These are phyloP conservation scores for Aspergillus terreus DNA, from an alignment of 2,329 filamentous ascomycete genomes.

Conservation along the genomic window DNA sequence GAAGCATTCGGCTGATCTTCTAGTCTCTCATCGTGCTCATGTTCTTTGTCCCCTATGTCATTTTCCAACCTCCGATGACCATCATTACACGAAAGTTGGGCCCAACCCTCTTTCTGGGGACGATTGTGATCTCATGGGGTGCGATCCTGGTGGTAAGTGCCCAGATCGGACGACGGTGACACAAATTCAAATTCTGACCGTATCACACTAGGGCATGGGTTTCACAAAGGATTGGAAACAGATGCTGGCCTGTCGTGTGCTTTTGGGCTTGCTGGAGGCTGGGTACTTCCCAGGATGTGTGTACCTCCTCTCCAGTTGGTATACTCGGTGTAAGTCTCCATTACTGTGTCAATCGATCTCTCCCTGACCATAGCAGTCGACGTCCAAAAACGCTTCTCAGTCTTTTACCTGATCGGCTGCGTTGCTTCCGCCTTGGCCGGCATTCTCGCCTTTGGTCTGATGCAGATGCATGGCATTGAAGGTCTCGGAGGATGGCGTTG, in stretches of 20 bases:
- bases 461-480: conserved; percentile 40
- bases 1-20: background rate
- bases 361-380: conserved; percentile 17
- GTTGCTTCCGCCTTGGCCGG: conserved; percentile 47
- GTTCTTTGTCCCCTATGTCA: conserved; percentile 29
- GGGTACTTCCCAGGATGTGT: conserved; percentile 68
- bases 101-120: conserved; percentile 21
- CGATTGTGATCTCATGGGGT: conserved; percentile 27
- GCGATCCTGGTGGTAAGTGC: conserved; percentile 23
- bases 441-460: conserved; percentile 43
- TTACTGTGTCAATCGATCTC: background rate
- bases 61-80: conserved; percentile 28
- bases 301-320: conserved; percentile 70
- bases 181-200: background rate
- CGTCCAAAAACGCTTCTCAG: conserved; percentile 32
- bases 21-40: conserved; percentile 28
- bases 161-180: background rate
- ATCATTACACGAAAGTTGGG: conserved; percentile 27
- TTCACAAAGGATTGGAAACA: conserved; percentile 26
- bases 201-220: conserved; percentile 19
- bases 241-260: conserved; percentile 19
- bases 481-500: conserved; percentile 49
- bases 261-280: conserved; percentile 26
- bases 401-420: conserved; percentile 49
- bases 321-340: conserved; percentile 43